Evolutionary conservation across 345 rosid genomes (phyloP), one percentile per base, ranked within the genome.

Genomic region (Camelina laxa): DNA sequence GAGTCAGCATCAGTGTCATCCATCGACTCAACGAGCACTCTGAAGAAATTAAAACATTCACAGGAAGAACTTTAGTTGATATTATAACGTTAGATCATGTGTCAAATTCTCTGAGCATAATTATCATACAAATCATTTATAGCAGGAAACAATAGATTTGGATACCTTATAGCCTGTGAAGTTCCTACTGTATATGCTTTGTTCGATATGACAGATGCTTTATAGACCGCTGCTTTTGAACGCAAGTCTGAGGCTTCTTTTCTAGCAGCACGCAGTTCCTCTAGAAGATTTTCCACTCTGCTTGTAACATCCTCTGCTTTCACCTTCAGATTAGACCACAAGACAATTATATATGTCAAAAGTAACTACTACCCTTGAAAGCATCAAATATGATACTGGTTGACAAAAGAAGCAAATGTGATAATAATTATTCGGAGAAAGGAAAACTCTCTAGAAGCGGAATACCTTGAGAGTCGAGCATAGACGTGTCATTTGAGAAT

Each of bases 1-100:
- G 97, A 85, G 82, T 88, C 98, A 1, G 95, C 91, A 78, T 89
- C 96, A 3, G 86, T 81, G 75, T 88, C 89, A 39, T 88, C 96
- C 93, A 94, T 80, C 64, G 67, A 75, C 84, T 94, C 97, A 45
- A 94, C 97, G 0, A 94, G 81, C 10, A 94, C 95, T 80, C 98
- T 93, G 83, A 17, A 54, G 3, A 22, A 72, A 57, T 65, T 5
- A 56, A 27, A 72, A 65, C 53, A 77, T 57, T 47, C 54, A 38
- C 44, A 47, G 30, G 7, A 33, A 36, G 41, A 33, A 2, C 30
- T 27, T 27, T 27, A 27, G 30, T 27, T 27, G 30, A 27, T 27
- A 27, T 27, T 27, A 27, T 27, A 27, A 27, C 30, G 30, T 27
- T 27, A 27, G 30, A 27, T 27, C 31, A 61, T 50, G 39, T 55